These are phyloP conservation scores for Chimonanthus praecox DNA, from an alignment of 164 flowering plant genomes.

Conservation along the genomic window DNA sequence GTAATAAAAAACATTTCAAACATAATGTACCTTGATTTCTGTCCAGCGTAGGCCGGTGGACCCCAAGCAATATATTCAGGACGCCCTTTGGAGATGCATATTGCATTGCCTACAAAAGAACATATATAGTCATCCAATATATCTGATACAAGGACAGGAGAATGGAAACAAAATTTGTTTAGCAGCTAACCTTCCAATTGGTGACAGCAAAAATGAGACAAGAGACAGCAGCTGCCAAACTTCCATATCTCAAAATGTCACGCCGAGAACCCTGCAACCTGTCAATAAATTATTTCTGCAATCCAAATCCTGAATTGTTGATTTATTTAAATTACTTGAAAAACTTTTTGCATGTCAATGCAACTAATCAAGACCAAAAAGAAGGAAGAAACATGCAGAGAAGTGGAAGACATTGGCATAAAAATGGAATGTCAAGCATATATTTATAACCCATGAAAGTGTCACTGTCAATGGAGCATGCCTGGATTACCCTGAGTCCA, in stretches of 20 bases:
- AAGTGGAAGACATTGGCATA: neutral
- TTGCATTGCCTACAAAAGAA: slow-evolving; percentile 81
- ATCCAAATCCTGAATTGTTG: slow-evolving; percentile 23
- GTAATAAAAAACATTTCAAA: neutral
- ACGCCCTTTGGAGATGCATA: slow-evolving; percentile 88
- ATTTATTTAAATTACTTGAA: neutral
- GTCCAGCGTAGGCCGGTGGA: slow-evolving; percentile 38
- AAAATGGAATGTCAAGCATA: neutral
- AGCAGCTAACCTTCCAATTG: slow-evolving; percentile 81
- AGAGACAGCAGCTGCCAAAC: slow-evolving; percentile 70
- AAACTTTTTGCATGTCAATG: neutral
- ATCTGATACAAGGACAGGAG: slow-evolving; percentile 3
- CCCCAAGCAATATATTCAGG: slow-evolving; percentile 70
- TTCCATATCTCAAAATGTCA: slow-evolving; percentile 78
- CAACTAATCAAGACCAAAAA: neutral
- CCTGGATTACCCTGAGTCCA: neutral
- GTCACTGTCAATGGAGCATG: neutral
- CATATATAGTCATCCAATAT: slow-evolving; percentile 8
- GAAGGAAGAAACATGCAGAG: neutral
- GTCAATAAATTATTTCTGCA: slow-evolving; percentile 62
- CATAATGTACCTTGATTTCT: slow-evolving; percentile 40
- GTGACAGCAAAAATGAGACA: slow-evolving; percentile 54
- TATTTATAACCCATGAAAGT: neutral
- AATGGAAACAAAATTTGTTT: neutral
- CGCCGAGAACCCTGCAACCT: slow-evolving; percentile 94